phyloP scores from a whole-genome alignment of 805 yeast species.

The Priceomyces melissophilus region DNA sequence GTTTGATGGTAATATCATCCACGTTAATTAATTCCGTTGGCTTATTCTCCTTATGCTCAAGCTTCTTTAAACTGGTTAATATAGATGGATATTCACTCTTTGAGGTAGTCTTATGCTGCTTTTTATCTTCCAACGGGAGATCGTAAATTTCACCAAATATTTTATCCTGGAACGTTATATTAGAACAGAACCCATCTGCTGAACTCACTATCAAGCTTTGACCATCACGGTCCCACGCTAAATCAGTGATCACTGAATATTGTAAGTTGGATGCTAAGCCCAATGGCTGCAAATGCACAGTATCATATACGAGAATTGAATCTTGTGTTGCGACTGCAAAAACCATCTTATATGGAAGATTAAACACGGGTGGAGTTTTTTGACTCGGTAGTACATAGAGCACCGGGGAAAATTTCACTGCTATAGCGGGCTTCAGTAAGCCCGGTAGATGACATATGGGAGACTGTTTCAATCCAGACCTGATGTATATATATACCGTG shows the following conservation, averaged over 20 bases:
- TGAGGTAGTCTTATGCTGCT: not conserved
- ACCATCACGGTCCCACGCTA: slow-evolving; percentile 84
- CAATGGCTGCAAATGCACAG: slow-evolving; percentile 64
- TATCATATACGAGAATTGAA: slow-evolving; percentile 76
- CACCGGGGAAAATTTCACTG: slow-evolving; percentile 71
- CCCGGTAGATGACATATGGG: slow-evolving; percentile 84
- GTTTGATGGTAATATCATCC: too few relatives aligned
- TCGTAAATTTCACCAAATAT: slow-evolving; percentile 48
- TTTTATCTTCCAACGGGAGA: slow-evolving; percentile 2
- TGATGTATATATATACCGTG: slow-evolving; percentile 75
- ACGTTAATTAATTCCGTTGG: too few relatives aligned
- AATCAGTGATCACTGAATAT: slow-evolving; percentile 83
- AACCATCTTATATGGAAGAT: slow-evolving; percentile 72
- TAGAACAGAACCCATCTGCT: slow-evolving; percentile 90
- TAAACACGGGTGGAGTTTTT: slow-evolving; percentile 30
- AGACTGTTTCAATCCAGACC: slow-evolving; percentile 60
- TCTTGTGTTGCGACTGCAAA: slow-evolving; percentile 94
- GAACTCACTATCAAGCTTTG: slow-evolving; percentile 66
- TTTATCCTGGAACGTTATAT: slow-evolving; percentile 48
- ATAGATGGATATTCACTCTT: too few relatives aligned
- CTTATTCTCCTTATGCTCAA: too few relatives aligned
- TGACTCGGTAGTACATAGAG: slow-evolving; percentile 40
- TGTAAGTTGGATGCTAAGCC: slow-evolving; percentile 78
- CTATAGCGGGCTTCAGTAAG: slow-evolving; percentile 79
- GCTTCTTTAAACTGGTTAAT: too few relatives aligned